Evolutionary conservation across 225 moss, liverwort and hornwort species (phyloP).

Genomic region (Straminergon stramineum): DNA sequence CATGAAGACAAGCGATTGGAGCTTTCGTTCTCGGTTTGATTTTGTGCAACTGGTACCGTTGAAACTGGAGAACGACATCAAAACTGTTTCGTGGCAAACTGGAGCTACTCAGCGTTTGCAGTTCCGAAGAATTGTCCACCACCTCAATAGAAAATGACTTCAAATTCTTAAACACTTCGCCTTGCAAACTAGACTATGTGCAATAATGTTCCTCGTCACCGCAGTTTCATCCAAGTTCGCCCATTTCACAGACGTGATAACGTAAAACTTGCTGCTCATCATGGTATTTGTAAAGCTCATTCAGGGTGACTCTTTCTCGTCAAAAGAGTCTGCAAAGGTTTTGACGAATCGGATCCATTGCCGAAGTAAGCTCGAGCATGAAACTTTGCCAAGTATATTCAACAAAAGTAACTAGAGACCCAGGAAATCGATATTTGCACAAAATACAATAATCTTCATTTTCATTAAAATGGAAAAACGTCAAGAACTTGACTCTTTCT

Average conservation of each 20-base stretch:
- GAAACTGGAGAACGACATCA: not conserved
- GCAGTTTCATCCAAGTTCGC: not conserved
- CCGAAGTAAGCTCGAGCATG: not conserved
- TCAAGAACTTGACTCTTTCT: not conserved
- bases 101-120: not conserved
- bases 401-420: not conserved
- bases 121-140: not conserved
- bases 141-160: not conserved
- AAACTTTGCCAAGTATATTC: not conserved
- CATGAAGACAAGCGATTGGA: not conserved
- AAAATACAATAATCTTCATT: not conserved
- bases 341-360: not conserved
- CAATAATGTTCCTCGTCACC: not conserved
- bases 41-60: not conserved
- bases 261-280: not conserved
- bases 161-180: not conserved
- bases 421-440: not conserved
- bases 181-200: not conserved
- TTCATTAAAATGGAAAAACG: not conserved
- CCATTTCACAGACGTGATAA: not conserved
- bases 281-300: not conserved
- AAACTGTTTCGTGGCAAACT: not conserved
- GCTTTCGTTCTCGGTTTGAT: not conserved
- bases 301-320: not conserved
- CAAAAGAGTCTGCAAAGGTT: conserved; percentile 1